These are phyloP conservation scores for Aspergillus thermomutatus DNA, from an alignment of 2,329 filamentous ascomycete species.

Conservation along the genomic window DNA sequence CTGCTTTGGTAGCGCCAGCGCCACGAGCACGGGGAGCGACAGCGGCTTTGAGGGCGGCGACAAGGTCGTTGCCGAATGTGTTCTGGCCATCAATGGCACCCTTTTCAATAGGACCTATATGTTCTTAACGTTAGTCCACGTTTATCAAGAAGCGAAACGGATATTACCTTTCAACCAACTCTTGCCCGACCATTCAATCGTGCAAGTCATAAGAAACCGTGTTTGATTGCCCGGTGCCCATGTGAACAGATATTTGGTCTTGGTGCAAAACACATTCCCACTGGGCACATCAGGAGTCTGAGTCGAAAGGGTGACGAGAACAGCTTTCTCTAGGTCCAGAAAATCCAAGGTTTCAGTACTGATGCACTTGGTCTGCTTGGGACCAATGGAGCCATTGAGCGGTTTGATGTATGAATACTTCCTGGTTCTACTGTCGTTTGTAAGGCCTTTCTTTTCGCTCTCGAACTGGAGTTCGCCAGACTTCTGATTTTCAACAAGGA, in stretches of 20 bases:
- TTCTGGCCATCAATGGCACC: slow-evolving; percentile 87
- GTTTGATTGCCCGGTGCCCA: slow-evolving; percentile 89
- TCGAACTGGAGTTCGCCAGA: slow-evolving; percentile 83
- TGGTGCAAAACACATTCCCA: slow-evolving; percentile 85
- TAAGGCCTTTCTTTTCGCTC: slow-evolving; percentile 73
- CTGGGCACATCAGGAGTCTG: slow-evolving; percentile 94
- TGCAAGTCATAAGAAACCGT: slow-evolving; percentile 80
- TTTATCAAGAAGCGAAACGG: background rate
- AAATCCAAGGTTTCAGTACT: slow-evolving; percentile 80
- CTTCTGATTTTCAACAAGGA: slow-evolving; percentile 82
- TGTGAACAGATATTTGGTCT: slow-evolving; percentile 90
- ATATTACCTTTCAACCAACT: slow-evolving; percentile 89
- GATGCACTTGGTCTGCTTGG: slow-evolving; percentile 91
- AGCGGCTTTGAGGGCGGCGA: slow-evolving; percentile 68
- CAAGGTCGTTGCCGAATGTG: slow-evolving; percentile 76
- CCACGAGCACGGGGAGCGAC: slow-evolving; percentile 63
- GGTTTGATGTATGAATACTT: slow-evolving; percentile 90
- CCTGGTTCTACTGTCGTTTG: slow-evolving; percentile 69
- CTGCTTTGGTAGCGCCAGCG: slow-evolving; percentile 45
- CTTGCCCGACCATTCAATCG: slow-evolving; percentile 94
- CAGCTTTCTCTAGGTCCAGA: slow-evolving; percentile 80
- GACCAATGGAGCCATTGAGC: slow-evolving; percentile 76
- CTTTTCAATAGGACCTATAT: slow-evolving; percentile 85
- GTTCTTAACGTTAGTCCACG: slow-evolving; percentile 26
- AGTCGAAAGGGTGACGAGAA: slow-evolving; percentile 77